Evolutionary conservation across 2,329 filamentous ascomycete genomes (phyloP).

Genomic region (Paecilomyces variotii): DNA sequence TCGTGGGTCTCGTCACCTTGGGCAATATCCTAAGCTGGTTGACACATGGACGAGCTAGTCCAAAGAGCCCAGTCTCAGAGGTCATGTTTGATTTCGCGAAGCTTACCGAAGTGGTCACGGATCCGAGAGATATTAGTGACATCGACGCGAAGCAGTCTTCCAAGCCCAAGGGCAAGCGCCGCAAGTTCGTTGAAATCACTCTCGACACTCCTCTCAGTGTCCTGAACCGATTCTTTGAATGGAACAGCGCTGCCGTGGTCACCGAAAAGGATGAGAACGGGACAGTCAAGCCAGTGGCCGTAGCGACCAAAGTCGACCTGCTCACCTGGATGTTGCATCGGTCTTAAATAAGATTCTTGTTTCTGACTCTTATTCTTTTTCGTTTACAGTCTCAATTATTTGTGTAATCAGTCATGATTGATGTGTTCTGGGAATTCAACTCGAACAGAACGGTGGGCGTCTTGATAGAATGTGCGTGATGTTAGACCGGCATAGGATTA

Average conservation of each 20-base stretch:
- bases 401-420: not conserved
- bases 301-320: conserved; percentile 95
- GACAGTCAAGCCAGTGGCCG: conserved; percentile 68
- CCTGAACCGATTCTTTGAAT: conserved; percentile 90
- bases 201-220: conserved; percentile 75
- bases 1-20: conserved; percentile 88
- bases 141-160: conserved; percentile 15
- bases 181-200: conserved; percentile 89
- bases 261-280: conserved; percentile 62
- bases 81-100: conserved; percentile 97
- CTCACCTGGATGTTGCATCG: conserved; percentile 72
- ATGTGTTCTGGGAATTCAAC: not conserved
- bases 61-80: conserved; percentile 65
- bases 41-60: conserved; percentile 69
- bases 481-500: not conserved
- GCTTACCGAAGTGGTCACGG: conserved; percentile 83
- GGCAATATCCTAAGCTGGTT: conserved; percentile 91
- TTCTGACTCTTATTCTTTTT: not conserved
- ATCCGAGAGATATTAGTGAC: conserved; percentile 58
- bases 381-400: not conserved
- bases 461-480: not conserved
- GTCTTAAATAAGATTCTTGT: not conserved
- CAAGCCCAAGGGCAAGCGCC: conserved; percentile 41
- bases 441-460: not conserved
- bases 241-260: conserved; percentile 93